Evolutionary conservation across 1,139 yeast species (phyloP).

Genomic region (Candida dubliniensis): DNA sequence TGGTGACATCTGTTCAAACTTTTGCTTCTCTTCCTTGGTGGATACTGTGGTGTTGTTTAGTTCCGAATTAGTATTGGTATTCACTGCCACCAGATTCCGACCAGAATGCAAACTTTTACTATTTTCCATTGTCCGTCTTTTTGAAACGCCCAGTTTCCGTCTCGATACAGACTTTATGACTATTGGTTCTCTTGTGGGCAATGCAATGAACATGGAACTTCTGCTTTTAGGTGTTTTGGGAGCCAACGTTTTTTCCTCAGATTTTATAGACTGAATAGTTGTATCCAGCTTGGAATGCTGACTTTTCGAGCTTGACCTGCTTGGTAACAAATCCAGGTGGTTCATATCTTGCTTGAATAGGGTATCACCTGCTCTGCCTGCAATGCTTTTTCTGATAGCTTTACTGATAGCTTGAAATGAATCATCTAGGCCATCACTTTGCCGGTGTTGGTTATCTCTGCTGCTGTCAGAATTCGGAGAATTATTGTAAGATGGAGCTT

Average conservation of each 20-base stretch:
- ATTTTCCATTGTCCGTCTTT: conserved; percentile 5
- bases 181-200: conserved; percentile 45
- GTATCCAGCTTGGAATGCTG: conserved; percentile 6
- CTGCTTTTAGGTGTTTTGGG: conserved; percentile 32
- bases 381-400: conserved; percentile 41
- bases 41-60: background rate
- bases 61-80: too few species aligned
- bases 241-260: background rate
- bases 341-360: background rate
- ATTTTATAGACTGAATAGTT: background rate
- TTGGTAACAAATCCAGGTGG: background rate
- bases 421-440: conserved; percentile 18
- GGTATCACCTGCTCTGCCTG: conserved; percentile 25
- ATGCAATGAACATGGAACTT: conserved; percentile 36
- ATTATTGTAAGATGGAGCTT: background rate
- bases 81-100: too few species aligned
- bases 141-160: conserved; percentile 9
- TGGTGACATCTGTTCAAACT: conserved; percentile 12
- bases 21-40: background rate
- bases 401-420: conserved; percentile 39
- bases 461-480: background rate
- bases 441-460: background rate
- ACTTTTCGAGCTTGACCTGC: background rate
- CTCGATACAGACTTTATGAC: conserved; percentile 23
- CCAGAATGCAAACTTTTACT: background rate